A percentile compares a stretch with the other conserved stretches of the same genome.
phyloP scores from a whole-genome alignment of 331 rosid species.

The Malus hybrid region DNA sequence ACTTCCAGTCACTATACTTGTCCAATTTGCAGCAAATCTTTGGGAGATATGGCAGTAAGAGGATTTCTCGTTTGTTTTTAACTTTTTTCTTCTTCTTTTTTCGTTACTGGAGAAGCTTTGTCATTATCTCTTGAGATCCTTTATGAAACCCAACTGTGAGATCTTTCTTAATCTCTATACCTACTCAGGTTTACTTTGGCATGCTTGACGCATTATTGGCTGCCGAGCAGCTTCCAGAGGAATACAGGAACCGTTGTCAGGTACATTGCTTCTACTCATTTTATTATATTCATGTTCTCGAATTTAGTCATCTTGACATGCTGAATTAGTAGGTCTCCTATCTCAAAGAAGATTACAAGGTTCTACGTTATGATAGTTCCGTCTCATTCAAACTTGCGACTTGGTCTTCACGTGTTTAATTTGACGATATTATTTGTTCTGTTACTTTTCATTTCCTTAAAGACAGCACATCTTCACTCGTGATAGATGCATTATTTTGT shows the following conservation, averaged over 20 bases:
- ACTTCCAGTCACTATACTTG: conserved; percentile 95
- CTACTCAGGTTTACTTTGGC: conserved; percentile 85
- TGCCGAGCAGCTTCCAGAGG: conserved; percentile 96
- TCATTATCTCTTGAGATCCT: conserved; percentile 10
- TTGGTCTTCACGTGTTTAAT: not conserved
- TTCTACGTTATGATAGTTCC: not conserved
- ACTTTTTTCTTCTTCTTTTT: not conserved
- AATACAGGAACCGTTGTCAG: conserved; percentile 79
- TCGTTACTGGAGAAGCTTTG: not conserved
- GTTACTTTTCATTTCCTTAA: not conserved
- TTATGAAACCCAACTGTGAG: not conserved
- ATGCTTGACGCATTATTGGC: conserved; percentile 99
- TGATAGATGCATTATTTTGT: not conserved
- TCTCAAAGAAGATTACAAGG: not conserved
- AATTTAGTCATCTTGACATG: not conserved
- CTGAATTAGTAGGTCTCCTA: not conserved
- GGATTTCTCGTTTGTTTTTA: not conserved
- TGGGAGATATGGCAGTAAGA: conserved; percentile 99
- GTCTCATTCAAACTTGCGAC: not conserved
- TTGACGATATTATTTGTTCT: not conserved
- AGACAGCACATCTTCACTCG: not conserved
- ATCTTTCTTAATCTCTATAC: conserved; percentile 7
- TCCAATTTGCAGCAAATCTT: conserved; percentile 97
- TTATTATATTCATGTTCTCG: not conserved
- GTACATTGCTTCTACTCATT: conserved; percentile 21